These are phyloP conservation scores for Termitomyces sp. DNA, from an alignment of 768 basidiomycete species.

Conservation along the genomic window DNA sequence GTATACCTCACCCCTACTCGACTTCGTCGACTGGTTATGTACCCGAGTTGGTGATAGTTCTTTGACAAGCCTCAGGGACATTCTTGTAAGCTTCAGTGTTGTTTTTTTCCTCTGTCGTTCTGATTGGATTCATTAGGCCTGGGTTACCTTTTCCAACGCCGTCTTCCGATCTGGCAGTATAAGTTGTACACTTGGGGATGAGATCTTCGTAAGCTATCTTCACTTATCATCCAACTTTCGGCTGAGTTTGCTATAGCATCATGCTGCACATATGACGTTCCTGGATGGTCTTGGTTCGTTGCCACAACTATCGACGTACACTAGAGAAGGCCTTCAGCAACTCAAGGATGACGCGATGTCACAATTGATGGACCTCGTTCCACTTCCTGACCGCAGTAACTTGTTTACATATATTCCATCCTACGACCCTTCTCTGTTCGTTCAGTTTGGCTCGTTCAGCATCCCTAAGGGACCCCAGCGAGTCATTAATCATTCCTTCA, in stretches of 20 bases:
- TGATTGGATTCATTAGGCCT: conserved; percentile 54
- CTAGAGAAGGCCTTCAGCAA: conserved; percentile 51
- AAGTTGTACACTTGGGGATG: conserved; percentile 34
- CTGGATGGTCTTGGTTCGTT: conserved; percentile 85
- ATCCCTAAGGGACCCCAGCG: conserved; percentile 55
- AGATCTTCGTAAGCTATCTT: conserved; percentile 61
- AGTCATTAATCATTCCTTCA: conserved; percentile 50
- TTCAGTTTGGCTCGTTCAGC: conserved; percentile 73
- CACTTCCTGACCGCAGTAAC: conserved; percentile 31
- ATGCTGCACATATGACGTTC: conserved; percentile 90
- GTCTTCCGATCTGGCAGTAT: conserved; percentile 31
- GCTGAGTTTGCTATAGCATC: conserved; percentile 53
- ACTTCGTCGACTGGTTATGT: conserved; percentile 82
- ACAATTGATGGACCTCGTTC: conserved; percentile 56
- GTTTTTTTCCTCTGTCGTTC: not conserved
- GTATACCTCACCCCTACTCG: conserved; percentile 63
- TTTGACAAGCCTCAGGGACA: conserved; percentile 78
- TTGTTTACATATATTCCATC: conserved; percentile 21
- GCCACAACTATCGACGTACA: conserved; percentile 66
- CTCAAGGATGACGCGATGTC: conserved; percentile 56
- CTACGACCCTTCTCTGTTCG: conserved; percentile 29
- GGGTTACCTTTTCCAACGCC: conserved; percentile 86
- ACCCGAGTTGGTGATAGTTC: conserved; percentile 55
- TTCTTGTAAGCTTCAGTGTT: conserved; percentile 55
- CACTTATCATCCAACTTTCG: not conserved